Conservation (phyloP, 176 grass and related monocot species). For the Musa beccarii region DNA sequence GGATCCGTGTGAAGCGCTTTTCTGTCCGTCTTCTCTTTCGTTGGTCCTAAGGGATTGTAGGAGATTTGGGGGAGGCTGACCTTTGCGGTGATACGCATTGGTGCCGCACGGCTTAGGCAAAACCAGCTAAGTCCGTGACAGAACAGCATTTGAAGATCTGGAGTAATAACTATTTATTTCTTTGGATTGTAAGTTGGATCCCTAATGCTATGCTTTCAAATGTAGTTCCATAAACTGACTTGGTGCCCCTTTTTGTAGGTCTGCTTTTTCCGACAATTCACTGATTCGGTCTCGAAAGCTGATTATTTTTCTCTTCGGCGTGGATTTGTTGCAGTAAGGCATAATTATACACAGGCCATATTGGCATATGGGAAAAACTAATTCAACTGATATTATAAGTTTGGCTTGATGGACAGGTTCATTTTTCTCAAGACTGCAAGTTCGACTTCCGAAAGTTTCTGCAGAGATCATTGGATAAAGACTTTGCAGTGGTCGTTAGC, state of each 20-base stretch:
- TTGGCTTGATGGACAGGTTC: background rate
- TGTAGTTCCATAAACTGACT: background rate
- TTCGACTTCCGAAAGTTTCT: slow-evolving; percentile 13
- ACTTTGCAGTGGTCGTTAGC: slow-evolving; percentile 4
- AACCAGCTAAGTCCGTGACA: too few species aligned
- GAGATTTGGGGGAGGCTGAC: too few species aligned
- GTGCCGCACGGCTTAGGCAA: too few species aligned
- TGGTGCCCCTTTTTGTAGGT: background rate
- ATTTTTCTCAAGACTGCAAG: slow-evolving; percentile 3
- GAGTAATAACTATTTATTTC: background rate
- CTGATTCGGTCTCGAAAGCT: background rate
- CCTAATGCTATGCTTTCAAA: background rate
- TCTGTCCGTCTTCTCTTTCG: too few species aligned
- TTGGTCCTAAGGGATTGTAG: too few species aligned
- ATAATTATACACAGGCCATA: background rate
- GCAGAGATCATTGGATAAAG: slow-evolving; percentile 9
- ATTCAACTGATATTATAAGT: background rate
- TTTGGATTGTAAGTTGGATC: slow-evolving; percentile 5
- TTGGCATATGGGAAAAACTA: background rate
- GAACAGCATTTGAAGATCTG: slow-evolving; percentile 6
- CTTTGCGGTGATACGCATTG: too few species aligned
- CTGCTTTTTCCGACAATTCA: slow-evolving; percentile 14
- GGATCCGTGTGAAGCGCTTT: too few species aligned
- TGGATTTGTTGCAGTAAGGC: slow-evolving; percentile 17
- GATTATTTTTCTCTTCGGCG: slow-evolving; percentile 15